Conservation (phyloP, 1,284 basidiomycete genomes). For the Pterulicium gracile region DNA sequence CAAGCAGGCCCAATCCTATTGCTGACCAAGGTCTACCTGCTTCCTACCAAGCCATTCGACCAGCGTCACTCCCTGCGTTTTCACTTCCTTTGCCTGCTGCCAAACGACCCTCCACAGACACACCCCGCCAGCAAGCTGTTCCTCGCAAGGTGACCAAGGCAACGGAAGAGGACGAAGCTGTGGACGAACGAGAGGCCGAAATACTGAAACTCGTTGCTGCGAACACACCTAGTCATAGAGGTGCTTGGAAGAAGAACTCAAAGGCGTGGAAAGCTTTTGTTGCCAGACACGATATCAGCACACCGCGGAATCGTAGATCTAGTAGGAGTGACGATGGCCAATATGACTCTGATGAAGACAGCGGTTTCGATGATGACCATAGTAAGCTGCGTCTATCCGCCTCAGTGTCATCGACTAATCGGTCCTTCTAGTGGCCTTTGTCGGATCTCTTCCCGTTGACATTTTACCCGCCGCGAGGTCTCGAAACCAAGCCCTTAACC, state of each 20-base stretch:
- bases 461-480: slow-evolving; percentile 33
- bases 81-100: slow-evolving; percentile 20
- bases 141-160: neutral
- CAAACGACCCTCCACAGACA: slow-evolving; percentile 15
- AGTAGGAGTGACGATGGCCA: too few species aligned
- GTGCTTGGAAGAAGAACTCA: slow-evolving; percentile 53
- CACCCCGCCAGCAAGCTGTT: neutral
- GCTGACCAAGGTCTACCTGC: slow-evolving; percentile 30
- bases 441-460: slow-evolving; percentile 50
- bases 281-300: slow-evolving; percentile 27
- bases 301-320: slow-evolving; percentile 21
- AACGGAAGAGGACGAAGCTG: slow-evolving; percentile 9
- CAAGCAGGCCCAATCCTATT: slow-evolving; percentile 21
- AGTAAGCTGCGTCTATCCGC: slow-evolving; percentile 3
- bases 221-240: slow-evolving; percentile 57
- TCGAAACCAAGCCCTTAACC: slow-evolving; percentile 24
- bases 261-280: slow-evolving; percentile 56
- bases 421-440: slow-evolving; percentile 18
- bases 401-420: too few species aligned
- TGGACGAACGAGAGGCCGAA: slow-evolving; percentile 41
- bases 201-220: slow-evolving; percentile 54
- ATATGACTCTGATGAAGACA: too few species aligned
- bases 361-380: slow-evolving; percentile 9
- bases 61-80: slow-evolving; percentile 50
- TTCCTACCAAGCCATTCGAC: slow-evolving; percentile 50